Conservation (phyloP, 768 basidiomycete genomes). For the Pholiota microspora region DNA sequence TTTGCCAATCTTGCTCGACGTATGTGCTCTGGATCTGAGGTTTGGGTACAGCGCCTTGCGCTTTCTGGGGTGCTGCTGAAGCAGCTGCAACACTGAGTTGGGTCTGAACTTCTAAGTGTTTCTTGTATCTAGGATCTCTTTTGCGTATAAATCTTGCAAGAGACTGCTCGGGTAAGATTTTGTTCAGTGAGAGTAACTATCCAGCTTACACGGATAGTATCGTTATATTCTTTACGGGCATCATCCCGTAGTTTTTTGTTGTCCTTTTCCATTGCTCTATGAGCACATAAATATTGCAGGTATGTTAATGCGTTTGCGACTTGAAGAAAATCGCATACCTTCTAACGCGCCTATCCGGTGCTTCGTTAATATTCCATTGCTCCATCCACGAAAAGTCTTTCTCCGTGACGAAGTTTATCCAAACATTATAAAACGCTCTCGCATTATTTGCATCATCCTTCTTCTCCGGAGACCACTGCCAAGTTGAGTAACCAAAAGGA, state of each 20-base stretch:
- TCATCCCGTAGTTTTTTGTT: slow-evolving; percentile 92
- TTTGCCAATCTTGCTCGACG: slow-evolving; percentile 92
- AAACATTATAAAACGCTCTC: slow-evolving; percentile 78
- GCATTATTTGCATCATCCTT: slow-evolving; percentile 47
- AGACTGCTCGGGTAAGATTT: slow-evolving; percentile 40
- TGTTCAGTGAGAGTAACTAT: background rate
- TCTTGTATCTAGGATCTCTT: slow-evolving; percentile 86
- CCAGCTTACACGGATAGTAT: slow-evolving; percentile 77
- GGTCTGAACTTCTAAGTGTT: slow-evolving; percentile 51
- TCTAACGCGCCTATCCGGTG: slow-evolving; percentile 81
- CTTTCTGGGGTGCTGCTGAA: slow-evolving; percentile 30
- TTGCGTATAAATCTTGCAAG: slow-evolving; percentile 76
- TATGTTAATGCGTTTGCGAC: background rate
- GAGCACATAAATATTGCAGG: background rate
- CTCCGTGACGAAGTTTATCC: slow-evolving; percentile 81
- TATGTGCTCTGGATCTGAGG: slow-evolving; percentile 41
- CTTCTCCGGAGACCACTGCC: slow-evolving; percentile 60
- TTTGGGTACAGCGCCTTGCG: slow-evolving; percentile 24
- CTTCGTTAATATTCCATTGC: slow-evolving; percentile 79
- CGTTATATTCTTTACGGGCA: slow-evolving; percentile 88
- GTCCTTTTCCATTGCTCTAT: slow-evolving; percentile 90
- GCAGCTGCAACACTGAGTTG: slow-evolving; percentile 26
- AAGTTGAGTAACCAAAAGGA: slow-evolving; percentile 77
- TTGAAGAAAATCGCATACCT: slow-evolving; percentile 42
- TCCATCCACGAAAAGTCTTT: slow-evolving; percentile 92